phyloP scores from a whole-genome alignment of 2,329 filamentous ascomycete genomes.

The Pyrenophora tritici-repentis region DNA sequence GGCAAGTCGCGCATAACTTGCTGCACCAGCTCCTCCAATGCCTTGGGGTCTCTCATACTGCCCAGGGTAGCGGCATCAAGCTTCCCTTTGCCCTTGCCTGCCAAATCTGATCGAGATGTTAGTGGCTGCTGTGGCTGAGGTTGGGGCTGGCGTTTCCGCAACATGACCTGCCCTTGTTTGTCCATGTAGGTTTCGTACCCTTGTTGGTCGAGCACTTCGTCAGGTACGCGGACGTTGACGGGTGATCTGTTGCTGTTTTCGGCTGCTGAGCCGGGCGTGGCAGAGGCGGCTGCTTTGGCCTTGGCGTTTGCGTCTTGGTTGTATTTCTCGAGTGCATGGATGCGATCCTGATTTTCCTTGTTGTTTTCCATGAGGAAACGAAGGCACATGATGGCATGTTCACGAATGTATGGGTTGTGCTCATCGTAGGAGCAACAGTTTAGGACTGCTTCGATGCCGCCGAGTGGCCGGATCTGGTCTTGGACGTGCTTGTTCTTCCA shows the following conservation, averaged over 20 bases:
- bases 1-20: constrained; percentile 54
- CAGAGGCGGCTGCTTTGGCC: constrained; percentile 13
- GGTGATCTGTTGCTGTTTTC: constrained; percentile 19
- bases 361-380: constrained; percentile 70
- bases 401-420: constrained; percentile 91
- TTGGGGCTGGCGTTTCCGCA: constrained; percentile 49
- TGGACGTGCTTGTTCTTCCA: constrained; percentile 87
- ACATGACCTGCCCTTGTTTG: constrained; percentile 53
- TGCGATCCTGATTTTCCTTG: constrained; percentile 72
- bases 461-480: constrained; percentile 81
- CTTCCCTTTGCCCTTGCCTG: constrained; percentile 28
- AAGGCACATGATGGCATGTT: constrained; percentile 66
- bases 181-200: constrained; percentile 59
- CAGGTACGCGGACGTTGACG: constrained; percentile 47
- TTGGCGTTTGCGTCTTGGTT: constrained; percentile 27
- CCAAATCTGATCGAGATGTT: constrained; percentile 12
- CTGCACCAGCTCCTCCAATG: constrained; percentile 51
- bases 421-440: constrained; percentile 92
- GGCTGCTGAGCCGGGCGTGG: not conserved
- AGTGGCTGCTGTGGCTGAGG: constrained; percentile 8
- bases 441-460: constrained; percentile 84
- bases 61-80: constrained; percentile 29
- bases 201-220: constrained; percentile 55
- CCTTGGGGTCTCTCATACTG: constrained; percentile 50
- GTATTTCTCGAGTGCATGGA: constrained; percentile 62